Evolutionary conservation across 768 basidiomycete genomes (phyloP).

Genomic region (Kwoniella bestiolae): DNA sequence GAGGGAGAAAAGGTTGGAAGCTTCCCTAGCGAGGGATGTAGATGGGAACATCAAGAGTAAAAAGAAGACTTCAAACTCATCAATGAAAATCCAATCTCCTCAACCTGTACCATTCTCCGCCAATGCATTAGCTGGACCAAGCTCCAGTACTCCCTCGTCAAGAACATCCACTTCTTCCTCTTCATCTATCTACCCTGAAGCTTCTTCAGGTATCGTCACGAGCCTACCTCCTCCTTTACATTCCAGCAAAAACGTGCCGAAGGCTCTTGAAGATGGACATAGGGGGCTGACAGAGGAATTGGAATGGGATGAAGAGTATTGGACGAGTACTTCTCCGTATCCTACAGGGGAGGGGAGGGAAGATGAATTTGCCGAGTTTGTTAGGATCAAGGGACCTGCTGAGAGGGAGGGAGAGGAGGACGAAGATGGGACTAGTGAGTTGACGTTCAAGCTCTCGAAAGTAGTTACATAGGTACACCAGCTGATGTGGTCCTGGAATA

Average conservation of each 20-base stretch:
- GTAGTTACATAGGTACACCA: no score
- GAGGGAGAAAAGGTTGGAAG: slow-evolving; percentile 11
- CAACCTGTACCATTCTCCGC: slow-evolving; percentile 12
- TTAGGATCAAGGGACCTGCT: slow-evolving; percentile 42
- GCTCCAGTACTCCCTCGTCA: slow-evolving; percentile 3
- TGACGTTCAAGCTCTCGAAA: neutral
- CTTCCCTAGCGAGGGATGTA: slow-evolving; percentile 1
- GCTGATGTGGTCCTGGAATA: slow-evolving; percentile 8
- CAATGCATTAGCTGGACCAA: neutral
- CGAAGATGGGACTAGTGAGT: slow-evolving; percentile 39
- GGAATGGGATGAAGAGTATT: slow-evolving; percentile 40
- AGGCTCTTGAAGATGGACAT: slow-evolving; percentile 1
- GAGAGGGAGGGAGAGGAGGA: slow-evolving; percentile 45
- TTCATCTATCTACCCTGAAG: slow-evolving; percentile 21
- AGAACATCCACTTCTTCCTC: slow-evolving; percentile 20
- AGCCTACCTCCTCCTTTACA: slow-evolving; percentile 40
- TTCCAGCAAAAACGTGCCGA: slow-evolving; percentile 12
- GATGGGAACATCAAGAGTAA: neutral
- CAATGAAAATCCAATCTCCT: slow-evolving; percentile 10
- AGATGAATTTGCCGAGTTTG: slow-evolving; percentile 27
- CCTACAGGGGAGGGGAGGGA: slow-evolving; percentile 8
- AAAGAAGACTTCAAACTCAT: slow-evolving; percentile 1
- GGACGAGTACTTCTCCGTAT: slow-evolving; percentile 3
- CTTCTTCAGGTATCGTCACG: slow-evolving; percentile 15
- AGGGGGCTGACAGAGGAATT: slow-evolving; percentile 32